Conservation (phyloP, 2,329 filamentous ascomycete species). For the Kalmusia sp. region DNA sequence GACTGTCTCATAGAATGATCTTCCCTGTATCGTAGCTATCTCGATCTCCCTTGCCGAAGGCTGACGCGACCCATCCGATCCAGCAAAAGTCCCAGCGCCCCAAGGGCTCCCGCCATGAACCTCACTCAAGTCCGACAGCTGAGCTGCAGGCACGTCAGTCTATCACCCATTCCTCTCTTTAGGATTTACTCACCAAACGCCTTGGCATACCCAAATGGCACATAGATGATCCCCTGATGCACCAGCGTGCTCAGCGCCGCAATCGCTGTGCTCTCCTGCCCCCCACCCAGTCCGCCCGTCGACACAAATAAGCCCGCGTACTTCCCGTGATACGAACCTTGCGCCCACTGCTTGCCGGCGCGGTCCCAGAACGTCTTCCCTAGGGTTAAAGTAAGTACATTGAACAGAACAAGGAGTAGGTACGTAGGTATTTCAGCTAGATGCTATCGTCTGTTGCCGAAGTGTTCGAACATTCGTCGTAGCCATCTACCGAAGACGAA, state of each 20-base stretch:
- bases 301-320: constrained; percentile 90
- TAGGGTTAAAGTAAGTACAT: too few species aligned
- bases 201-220: constrained; percentile 92
- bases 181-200: constrained; percentile 60
- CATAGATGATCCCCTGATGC: constrained; percentile 95
- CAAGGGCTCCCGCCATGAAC: constrained; percentile 87
- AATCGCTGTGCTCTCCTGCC: constrained; percentile 89
- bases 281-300: constrained; percentile 81
- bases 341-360: constrained; percentile 83
- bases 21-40: constrained; percentile 82
- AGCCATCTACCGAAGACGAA: too few species aligned
- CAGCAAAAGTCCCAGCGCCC: constrained; percentile 92
- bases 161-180: neutral
- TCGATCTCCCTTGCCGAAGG: constrained; percentile 77
- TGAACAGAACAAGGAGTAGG: too few species aligned
- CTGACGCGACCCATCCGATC: constrained; percentile 80
- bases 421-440: too few species aligned
- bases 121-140: constrained; percentile 75
- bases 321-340: constrained; percentile 83
- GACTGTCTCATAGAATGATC: constrained; percentile 80
- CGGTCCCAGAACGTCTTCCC: constrained; percentile 93
- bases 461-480: too few species aligned
- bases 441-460: too few species aligned
- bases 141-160: constrained; percentile 27
- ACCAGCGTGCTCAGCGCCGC: constrained; percentile 82